phyloP scores from a whole-genome alignment of 306 rosid species.

The Amphicarpaea edgeworthii region DNA sequence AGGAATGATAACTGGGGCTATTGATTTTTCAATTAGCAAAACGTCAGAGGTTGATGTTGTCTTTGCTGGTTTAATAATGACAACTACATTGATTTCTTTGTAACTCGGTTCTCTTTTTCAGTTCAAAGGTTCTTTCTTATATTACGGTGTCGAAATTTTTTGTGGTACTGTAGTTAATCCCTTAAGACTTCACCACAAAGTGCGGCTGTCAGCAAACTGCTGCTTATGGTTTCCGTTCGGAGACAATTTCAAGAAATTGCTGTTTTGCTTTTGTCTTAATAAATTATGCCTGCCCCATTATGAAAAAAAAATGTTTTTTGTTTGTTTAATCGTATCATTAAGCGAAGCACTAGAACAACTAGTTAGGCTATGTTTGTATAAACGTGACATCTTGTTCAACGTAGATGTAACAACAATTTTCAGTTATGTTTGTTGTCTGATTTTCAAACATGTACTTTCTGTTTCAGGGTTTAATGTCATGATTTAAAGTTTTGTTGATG shows the following conservation, averaged over 20 bases:
- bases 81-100: slow-evolving; percentile 52
- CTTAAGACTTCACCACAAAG: not conserved
- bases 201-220: slow-evolving; percentile 9
- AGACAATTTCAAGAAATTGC: slow-evolving; percentile 38
- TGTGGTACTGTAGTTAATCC: slow-evolving; percentile 38
- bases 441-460: too few species aligned
- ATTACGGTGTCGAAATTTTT: slow-evolving; percentile 42
- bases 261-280: slow-evolving; percentile 24
- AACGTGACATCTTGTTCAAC: too few species aligned
- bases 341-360: too few species aligned
- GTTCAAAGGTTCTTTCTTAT: slow-evolving; percentile 34
- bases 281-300: slow-evolving; percentile 26
- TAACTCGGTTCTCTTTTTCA: slow-evolving; percentile 37
- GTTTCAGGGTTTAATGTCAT: too few species aligned
- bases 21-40: slow-evolving; percentile 55
- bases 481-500: too few species aligned
- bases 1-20: slow-evolving; percentile 95
- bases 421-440: too few species aligned
- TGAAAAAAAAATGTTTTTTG: not conserved
- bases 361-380: too few species aligned
- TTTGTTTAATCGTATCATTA: not conserved
- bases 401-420: too few species aligned
- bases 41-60: slow-evolving; percentile 49
- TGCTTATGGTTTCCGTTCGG: slow-evolving; percentile 30
- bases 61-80: slow-evolving; percentile 64